These are phyloP conservation scores for Dioscorea dumetorum DNA, from an alignment of 106 monocot species.

Conservation along the genomic window DNA sequence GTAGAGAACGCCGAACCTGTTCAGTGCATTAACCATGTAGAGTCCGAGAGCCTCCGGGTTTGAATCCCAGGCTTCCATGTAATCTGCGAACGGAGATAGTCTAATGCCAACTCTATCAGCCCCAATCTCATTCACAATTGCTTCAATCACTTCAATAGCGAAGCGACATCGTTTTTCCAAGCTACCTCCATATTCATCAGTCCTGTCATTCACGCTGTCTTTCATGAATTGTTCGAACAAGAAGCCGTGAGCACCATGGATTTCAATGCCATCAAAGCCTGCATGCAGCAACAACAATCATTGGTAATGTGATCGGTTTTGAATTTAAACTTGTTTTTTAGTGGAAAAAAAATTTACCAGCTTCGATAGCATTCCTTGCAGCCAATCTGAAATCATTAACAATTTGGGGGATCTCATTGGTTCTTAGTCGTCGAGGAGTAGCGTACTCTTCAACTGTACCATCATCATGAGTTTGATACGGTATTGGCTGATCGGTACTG, in stretches of 20 bases:
- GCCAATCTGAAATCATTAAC: conserved; percentile 39
- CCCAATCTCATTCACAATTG: conserved; percentile 19
- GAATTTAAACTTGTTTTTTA: no score
- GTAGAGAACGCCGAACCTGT: conserved; percentile 19
- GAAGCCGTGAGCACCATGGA: conserved; percentile 9
- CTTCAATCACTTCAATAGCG: conserved; percentile 14
- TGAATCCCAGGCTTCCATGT: conserved; percentile 18
- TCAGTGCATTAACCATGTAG: conserved; percentile 17
- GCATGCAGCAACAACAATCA: background rate
- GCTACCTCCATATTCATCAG: conserved; percentile 16
- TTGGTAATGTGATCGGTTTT: background rate
- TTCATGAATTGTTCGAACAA: conserved; percentile 13
- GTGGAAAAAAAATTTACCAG: conserved; percentile 8
- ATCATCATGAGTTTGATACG: background rate
- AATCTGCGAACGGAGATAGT: conserved; percentile 20
- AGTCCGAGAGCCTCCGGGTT: conserved; percentile 12
- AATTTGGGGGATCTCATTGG: conserved; percentile 26
- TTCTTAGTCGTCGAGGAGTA: conserved; percentile 18
- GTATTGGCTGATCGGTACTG: conserved; percentile 18
- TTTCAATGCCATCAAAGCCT: conserved; percentile 18
- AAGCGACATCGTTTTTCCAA: conserved; percentile 31
- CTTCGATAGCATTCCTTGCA: conserved; percentile 46
- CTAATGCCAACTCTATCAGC: conserved; percentile 21
- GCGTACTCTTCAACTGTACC: conserved; percentile 15
- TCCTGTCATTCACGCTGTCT: conserved; percentile 10